phyloP scores from a whole-genome alignment of 352 stramenopile genomes.

The Globisporangium radiosum region DNA sequence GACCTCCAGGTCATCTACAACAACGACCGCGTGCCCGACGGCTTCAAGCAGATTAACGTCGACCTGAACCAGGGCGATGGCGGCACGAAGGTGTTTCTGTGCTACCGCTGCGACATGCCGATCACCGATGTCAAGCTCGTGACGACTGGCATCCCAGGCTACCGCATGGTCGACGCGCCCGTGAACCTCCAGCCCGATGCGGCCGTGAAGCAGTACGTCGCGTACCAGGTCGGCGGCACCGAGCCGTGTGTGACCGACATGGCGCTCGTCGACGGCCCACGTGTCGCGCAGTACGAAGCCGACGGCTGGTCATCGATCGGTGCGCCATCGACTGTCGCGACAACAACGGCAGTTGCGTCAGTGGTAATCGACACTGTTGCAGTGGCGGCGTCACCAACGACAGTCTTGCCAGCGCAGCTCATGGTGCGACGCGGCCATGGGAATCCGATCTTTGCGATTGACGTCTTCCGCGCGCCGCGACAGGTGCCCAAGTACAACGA shows the following conservation, averaged over 20 bases:
- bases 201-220: slow-evolving; percentile 68
- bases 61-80: slow-evolving; percentile 83
- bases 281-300: slow-evolving; percentile 34
- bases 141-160: slow-evolving; percentile 74
- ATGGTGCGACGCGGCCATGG: slow-evolving; percentile 75
- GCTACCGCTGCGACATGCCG: slow-evolving; percentile 85
- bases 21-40: slow-evolving; percentile 77
- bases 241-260: slow-evolving; percentile 78
- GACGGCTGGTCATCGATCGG: slow-evolving; percentile 71
- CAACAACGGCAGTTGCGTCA: too few relatives aligned
- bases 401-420: slow-evolving; percentile 30
- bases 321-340: slow-evolving; percentile 19
- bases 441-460: slow-evolving; percentile 82
- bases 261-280: slow-evolving; percentile 43
- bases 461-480: slow-evolving; percentile 78
- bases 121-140: slow-evolving; percentile 86
- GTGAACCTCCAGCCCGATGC: slow-evolving; percentile 70
- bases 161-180: slow-evolving; percentile 75
- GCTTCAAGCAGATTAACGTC: slow-evolving; percentile 83
- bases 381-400: too few relatives aligned
- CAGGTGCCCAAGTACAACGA: slow-evolving; percentile 86
- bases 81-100: slow-evolving; percentile 76
- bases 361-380: too few relatives aligned
- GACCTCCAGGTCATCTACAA: slow-evolving; percentile 76
- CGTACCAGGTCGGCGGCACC: slow-evolving; percentile 77